Conservation (phyloP, 306 rosid genomes). For the Carpinus viminea region DNA sequence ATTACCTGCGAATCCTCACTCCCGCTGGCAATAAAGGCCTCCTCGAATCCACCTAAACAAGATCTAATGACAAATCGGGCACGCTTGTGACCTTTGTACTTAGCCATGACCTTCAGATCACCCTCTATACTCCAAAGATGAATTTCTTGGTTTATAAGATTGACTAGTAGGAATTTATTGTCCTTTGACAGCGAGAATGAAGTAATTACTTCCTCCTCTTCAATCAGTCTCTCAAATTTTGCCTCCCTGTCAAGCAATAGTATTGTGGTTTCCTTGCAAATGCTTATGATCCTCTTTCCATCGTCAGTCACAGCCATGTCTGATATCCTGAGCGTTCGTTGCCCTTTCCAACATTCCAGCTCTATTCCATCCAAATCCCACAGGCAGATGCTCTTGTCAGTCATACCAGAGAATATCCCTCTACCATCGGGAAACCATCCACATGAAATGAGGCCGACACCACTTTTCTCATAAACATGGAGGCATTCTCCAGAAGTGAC, state of each 20-base stretch:
- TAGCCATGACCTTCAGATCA: conserved; percentile 60
- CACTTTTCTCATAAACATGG: conserved; percentile 74
- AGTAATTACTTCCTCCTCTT: conserved; percentile 76
- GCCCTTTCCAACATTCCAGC: conserved; percentile 93
- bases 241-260: conserved; percentile 79
- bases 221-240: conserved; percentile 68
- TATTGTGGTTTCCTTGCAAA: conserved; percentile 59
- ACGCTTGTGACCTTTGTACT: conserved; percentile 85
- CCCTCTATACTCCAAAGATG: conserved; percentile 91
- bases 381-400: conserved; percentile 90
- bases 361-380: conserved; percentile 97
- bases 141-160: conserved; percentile 91
- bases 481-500: conserved; percentile 84
- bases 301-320: conserved; percentile 78
- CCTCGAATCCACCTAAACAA: conserved; percentile 90
- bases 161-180: conserved; percentile 70
- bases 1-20: conserved; percentile 99
- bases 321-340: conserved; percentile 75
- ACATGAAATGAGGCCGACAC: conserved; percentile 73
- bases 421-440: conserved; percentile 93
- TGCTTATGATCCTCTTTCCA: conserved; percentile 78
- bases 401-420: conserved; percentile 73
- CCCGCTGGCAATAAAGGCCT: conserved; percentile 95
- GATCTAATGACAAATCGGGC: conserved; percentile 81
- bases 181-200: conserved; percentile 84